Evolutionary conservation across 2,329 filamentous ascomycete species (phyloP).

Genomic region (Fusarium annulatum): DNA sequence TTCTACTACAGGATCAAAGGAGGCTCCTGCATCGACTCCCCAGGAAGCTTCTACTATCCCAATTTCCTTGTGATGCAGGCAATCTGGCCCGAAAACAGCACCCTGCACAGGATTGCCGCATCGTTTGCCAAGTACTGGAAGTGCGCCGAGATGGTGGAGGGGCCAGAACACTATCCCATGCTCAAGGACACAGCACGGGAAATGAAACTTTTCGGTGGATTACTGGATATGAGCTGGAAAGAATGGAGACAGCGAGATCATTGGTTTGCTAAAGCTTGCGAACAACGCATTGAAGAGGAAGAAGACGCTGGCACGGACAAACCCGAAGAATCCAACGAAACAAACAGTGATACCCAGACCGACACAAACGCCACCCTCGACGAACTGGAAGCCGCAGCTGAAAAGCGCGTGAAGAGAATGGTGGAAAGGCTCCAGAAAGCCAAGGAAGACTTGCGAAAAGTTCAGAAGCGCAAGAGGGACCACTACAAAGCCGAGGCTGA

Average conservation of each 20-base stretch:
- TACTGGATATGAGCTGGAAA: no score
- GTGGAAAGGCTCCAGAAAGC: neutral
- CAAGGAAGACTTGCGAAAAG: accelerated
- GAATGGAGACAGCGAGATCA: no score
- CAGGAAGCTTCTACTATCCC: neutral
- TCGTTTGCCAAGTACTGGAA: neutral
- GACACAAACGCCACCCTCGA: accelerated
- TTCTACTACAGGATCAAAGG: neutral
- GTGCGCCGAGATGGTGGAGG: neutral
- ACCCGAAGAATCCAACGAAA: neutral
- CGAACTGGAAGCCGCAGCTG: neutral
- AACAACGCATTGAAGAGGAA: neutral
- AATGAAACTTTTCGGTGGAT: neutral
- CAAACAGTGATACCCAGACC: neutral
- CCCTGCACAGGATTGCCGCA: neutral
- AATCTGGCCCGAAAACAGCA: neutral
- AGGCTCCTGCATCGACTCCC: neutral
- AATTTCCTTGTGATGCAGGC: neutral
- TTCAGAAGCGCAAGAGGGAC: neutral
- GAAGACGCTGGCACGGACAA: no score
- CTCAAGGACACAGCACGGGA: neutral
- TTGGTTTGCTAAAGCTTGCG: neutral
- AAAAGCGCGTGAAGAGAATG: neutral
- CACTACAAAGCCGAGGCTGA: neutral
- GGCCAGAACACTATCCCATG: neutral